phyloP scores from a whole-genome alignment of 192 early-diverging fungal genomes.

The Pilaira anomala region DNA sequence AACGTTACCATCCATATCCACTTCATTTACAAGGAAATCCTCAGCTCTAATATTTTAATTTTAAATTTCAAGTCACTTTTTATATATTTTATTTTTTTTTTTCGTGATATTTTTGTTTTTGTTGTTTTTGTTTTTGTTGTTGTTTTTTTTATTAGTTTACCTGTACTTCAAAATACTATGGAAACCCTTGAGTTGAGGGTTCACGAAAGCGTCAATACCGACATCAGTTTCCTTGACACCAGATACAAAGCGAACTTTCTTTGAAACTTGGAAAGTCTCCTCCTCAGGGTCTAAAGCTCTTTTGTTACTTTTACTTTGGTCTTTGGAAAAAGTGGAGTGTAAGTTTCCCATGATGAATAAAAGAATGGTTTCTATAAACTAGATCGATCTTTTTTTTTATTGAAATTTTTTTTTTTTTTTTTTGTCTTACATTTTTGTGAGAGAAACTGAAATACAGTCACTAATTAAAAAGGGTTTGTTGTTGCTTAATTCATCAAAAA shows the following conservation, averaged over 20 bases:
- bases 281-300: background rate
- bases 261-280: background rate
- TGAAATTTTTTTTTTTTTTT: no score
- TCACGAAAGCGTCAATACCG: constrained; percentile 20
- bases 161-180: constrained; percentile 30
- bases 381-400: no score
- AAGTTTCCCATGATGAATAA: background rate
- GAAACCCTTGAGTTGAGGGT: constrained; percentile 12
- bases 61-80: background rate
- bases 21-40: constrained; percentile 95
- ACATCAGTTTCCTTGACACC: constrained; percentile 12
- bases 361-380: background rate
- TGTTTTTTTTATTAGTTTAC: background rate
- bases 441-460: no score
- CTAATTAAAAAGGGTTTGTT: no score
- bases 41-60: constrained; percentile 49
- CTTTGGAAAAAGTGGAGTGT: background rate
- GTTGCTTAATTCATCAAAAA: no score
- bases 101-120: background rate
- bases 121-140: no score
- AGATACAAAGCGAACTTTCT: background rate
- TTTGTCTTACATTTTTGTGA: no score
- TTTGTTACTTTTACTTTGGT: background rate
- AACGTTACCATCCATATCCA: constrained; percentile 64
- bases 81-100: background rate